Evolutionary conservation across 2,329 filamentous ascomycete genomes (phyloP), one percentile per base, ranked within the genome.

Genomic region (Juglanconis oblonga): DNA sequence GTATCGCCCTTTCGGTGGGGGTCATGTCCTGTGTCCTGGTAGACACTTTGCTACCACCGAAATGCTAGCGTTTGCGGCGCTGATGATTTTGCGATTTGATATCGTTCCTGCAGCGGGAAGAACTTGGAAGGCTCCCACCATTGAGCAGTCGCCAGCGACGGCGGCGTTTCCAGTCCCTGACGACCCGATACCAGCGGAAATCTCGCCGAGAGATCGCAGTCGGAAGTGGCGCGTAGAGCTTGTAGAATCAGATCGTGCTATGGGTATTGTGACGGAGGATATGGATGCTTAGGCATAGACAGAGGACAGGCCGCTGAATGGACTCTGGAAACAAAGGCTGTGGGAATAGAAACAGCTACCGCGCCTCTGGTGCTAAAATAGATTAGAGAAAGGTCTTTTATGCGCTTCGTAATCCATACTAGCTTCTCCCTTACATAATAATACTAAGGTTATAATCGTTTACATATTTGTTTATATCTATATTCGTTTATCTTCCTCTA

Each of bases 261-360:
- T 69, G 51, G 57, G 47, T 1, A 84, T 64, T 17, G 58, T 62
- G 14, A 38, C 54, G 4, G 81, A 61, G 44, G 57, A 58, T n/a
- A 35, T 49, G 24, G 24, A 24, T 24, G 24, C 24, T 24, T 2
- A 24, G 24, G 24, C 24, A 24, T 24, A 24, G 24, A 24, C 24
- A 24, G 24, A 24, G 24, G 2, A 24, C 24, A 24, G 24, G 24
- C 24, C 24, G 24, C 24, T 24, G 24, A 24, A 2, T 24, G 24
- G 24, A 24, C 24, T 2, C 24, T 24, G 2, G 24, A 24, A 24
- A 24, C 24, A 24, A 24, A 24, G 24, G 24, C 24, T 2, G 24
- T 24, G 24, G 24, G 24, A 24, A 24, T 24, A 24, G 24, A 24
- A 24, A 24, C 24, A 24, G 24, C 24, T 24, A 24, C 24, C 24